Evolutionary conservation across 257 asterid genomes (phyloP), one percentile per base, ranked within the genome.

Genomic region (Eucommia ulmoides): DNA sequence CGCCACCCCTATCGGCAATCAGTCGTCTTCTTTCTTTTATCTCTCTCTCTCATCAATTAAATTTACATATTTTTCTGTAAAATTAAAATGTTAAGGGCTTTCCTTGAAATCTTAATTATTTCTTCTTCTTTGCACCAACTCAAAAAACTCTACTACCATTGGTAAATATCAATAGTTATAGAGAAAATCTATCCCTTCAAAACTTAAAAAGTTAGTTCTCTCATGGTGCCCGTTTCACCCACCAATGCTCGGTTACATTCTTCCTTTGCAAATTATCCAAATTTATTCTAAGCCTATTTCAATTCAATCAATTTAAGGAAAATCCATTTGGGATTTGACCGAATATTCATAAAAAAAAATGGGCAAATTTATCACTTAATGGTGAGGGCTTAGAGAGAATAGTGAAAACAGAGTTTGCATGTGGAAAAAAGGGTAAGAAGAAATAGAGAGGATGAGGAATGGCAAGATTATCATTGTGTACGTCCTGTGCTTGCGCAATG

Each of bases 401-500:
- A 29, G 65, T 50, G 20, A 23, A 12, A 10, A 12, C 20, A 57
- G 41, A 23, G 56, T 59, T 16, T 44, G 26, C 41, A 6, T 20
- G 16, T 45, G 48, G 22, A 19, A 9, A 21, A 1, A 20, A 9
- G 6, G 16, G 9, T 0, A 19, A 17, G 8, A 24, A 41, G 10
- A 61, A 45, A 49, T 20, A 14, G 42, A 25, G 22, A 24, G 25
- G 65, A 22, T 61, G 65, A 25, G 68, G 64, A 44, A 64, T 22
- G 67, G 80, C 72, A 62, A 75, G 70, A 75, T 74, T 60, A 58
- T 88, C 54, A 68, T 88, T 77, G 97, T 88, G 56, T 80, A 71
- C 21, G 87, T 85, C 20, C 82, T 89, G 97, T 80, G 88, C 51
- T 58, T 89, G 67, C 85, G 97, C 41, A 85, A 82, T 74, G 97